These are phyloP conservation scores for Vitis labrusca DNA, from an alignment of 164 flowering plant species.

Conservation along the genomic window DNA sequence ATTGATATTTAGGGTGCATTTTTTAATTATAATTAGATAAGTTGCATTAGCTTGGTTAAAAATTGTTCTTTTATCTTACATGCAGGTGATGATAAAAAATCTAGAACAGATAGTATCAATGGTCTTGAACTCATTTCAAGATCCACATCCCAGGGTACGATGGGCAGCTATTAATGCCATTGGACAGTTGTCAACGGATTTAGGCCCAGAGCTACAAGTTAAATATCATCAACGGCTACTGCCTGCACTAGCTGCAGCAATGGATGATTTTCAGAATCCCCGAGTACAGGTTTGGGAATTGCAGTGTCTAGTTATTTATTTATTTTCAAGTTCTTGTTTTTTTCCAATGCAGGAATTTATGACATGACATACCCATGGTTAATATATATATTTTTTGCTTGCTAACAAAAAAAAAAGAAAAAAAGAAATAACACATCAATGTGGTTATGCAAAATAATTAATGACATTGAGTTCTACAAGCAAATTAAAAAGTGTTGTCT, in stretches of 20 bases:
- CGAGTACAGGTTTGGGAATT: conserved; percentile 76
- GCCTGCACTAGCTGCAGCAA: conserved; percentile 82
- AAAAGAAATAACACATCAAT: too few species aligned
- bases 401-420: too few species aligned
- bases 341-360: neutral
- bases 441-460: too few species aligned
- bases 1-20: neutral
- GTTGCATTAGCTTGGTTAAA: neutral
- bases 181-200: conserved; percentile 92
- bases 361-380: too few species aligned
- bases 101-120: conserved; percentile 89
- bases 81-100: conserved; percentile 89
- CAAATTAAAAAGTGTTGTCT: too few species aligned
- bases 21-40: neutral
- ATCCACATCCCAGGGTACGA: conserved; percentile 93
- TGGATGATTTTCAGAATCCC: conserved; percentile 99
- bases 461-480: too few species aligned
- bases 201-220: conserved; percentile 95
- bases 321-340: neutral
- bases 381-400: too few species aligned
- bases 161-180: conserved; percentile 99
- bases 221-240: conserved; percentile 83
- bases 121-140: conserved; percentile 89
- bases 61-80: neutral
- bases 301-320: neutral